Percentiles rank a stretch among this genome's conserved stretches.
Evolutionary conservation across 257 asterid genomes (phyloP).

Genomic region (Galeopsis tetrahit): DNA sequence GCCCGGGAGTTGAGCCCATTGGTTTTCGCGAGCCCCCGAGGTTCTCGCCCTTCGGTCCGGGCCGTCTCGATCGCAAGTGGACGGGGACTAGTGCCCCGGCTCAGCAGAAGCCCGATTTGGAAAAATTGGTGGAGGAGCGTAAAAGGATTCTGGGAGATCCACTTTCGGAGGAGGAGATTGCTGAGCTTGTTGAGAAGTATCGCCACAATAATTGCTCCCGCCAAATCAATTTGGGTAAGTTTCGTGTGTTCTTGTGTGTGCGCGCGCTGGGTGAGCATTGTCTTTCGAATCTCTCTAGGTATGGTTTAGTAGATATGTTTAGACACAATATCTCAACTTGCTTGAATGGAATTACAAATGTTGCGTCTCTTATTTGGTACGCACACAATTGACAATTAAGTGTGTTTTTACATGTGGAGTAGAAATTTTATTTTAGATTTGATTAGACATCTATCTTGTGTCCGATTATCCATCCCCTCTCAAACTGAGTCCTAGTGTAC

Average conservation of each 20-base stretch:
- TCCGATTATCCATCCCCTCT: no score
- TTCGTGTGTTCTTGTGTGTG: background rate
- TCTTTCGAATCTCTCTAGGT: background rate
- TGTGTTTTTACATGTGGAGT: no score
- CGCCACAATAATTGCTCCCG: conserved; percentile 77
- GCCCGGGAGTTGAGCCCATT: conserved; percentile 64
- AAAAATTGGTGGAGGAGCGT: conserved; percentile 57
- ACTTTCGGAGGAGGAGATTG: conserved; percentile 65
- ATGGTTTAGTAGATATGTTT: no score
- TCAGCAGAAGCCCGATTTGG: conserved; percentile 44
- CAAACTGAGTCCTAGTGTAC: no score
- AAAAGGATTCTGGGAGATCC: conserved; percentile 63
- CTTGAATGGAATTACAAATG: no score
- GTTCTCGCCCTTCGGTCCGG: conserved; percentile 90
- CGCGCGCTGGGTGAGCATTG: background rate
- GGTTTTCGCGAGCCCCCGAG: conserved; percentile 75
- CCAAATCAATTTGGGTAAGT: conserved; percentile 80
- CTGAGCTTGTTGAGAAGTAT: conserved; percentile 80
- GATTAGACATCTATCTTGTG: no score
- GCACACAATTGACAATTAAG: no score
- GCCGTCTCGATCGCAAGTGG: conserved; percentile 82
- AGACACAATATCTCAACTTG: no score
- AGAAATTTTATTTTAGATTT: no score
- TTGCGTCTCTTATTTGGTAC: no score
- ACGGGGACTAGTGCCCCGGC: conserved; percentile 75